Conservation (phyloP, 176 grass and related monocot genomes). For the Eragrostis nindensis region DNA sequence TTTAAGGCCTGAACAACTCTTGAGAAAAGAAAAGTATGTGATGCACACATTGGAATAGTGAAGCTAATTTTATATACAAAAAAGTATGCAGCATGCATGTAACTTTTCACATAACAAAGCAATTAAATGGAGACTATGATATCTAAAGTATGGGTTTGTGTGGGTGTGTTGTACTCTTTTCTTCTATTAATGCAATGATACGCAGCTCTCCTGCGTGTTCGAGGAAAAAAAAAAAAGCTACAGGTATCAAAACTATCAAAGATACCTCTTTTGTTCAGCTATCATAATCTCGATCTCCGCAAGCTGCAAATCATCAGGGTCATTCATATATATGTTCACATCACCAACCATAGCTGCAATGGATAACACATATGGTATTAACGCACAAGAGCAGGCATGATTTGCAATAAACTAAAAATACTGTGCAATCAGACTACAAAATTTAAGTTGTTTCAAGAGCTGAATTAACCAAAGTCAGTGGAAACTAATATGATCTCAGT, state of each 20-base stretch:
- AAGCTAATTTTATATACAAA: not conserved
- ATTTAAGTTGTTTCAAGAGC: not conserved
- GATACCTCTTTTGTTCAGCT: conserved; percentile 75
- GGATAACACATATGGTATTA: not conserved
- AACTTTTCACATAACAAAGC: not conserved
- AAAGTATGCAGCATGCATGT: not conserved
- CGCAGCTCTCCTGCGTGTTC: too few species aligned
- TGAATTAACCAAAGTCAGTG: not conserved
- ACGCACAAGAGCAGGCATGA: not conserved
- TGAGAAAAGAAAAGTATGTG: not conserved
- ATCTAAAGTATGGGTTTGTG: too few species aligned
- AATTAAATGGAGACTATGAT: not conserved
- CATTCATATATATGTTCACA: conserved; percentile 98
- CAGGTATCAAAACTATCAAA: not conserved
- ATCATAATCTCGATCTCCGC: conserved; percentile 96
- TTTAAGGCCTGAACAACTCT: not conserved
- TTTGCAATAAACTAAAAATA: conserved; percentile 1
- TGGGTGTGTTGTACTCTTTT: too few species aligned
- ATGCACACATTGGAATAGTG: not conserved
- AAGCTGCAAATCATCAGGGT: conserved; percentile 68
- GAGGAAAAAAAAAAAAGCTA: too few species aligned
- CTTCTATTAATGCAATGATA: too few species aligned
- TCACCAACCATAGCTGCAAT: conserved; percentile 91
- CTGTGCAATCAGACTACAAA: not conserved
- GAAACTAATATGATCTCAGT: not conserved